These are phyloP conservation scores for Fraxinus cuspidata DNA, from an alignment of 257 asterid species.

Conservation along the genomic window DNA sequence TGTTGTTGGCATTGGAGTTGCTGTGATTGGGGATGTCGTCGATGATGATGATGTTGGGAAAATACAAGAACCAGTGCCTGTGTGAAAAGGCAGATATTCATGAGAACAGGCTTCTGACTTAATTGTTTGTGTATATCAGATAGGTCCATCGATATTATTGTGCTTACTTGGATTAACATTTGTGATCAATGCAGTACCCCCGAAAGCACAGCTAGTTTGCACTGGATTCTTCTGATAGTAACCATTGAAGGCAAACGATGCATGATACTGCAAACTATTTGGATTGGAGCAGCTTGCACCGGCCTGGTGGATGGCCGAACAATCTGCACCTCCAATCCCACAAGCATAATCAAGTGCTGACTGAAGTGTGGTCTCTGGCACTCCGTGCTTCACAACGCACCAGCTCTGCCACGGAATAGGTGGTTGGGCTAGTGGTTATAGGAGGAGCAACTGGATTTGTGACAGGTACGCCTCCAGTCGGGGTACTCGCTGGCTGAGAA, in stretches of 20 bases:
- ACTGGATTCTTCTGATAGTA: slow-evolving; percentile 80
- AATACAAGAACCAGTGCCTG: slow-evolving; percentile 83
- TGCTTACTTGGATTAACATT: slow-evolving; percentile 70
- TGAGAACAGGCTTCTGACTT: not conserved
- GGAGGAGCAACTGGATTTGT: slow-evolving; percentile 34
- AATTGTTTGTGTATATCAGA: not conserved
- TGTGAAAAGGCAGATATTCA: slow-evolving; percentile 5
- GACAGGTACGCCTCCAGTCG: slow-evolving; percentile 37
- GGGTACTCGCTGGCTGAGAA: slow-evolving; percentile 5
- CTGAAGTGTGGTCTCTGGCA: slow-evolving; percentile 51
- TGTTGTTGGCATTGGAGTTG: slow-evolving; percentile 48
- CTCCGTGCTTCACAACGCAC: slow-evolving; percentile 80
- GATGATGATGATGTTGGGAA: slow-evolving; percentile 30
- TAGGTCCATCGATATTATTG: not conserved
- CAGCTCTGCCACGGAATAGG: slow-evolving; percentile 73
- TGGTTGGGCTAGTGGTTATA: slow-evolving; percentile 4
- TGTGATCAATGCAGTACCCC: slow-evolving; percentile 71
- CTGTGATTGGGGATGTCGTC: slow-evolving; percentile 44
- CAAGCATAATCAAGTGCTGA: slow-evolving; percentile 88
- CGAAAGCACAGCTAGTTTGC: slow-evolving; percentile 83
- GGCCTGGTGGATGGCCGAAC: slow-evolving; percentile 70
- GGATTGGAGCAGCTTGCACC: slow-evolving; percentile 75
- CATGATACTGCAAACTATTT: slow-evolving; percentile 60
- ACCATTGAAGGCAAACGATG: slow-evolving; percentile 83
- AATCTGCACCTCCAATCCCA: slow-evolving; percentile 87